These are phyloP conservation scores for Myxozyma nipponensis DNA, from an alignment of 805 yeast genomes.

Conservation along the genomic window DNA sequence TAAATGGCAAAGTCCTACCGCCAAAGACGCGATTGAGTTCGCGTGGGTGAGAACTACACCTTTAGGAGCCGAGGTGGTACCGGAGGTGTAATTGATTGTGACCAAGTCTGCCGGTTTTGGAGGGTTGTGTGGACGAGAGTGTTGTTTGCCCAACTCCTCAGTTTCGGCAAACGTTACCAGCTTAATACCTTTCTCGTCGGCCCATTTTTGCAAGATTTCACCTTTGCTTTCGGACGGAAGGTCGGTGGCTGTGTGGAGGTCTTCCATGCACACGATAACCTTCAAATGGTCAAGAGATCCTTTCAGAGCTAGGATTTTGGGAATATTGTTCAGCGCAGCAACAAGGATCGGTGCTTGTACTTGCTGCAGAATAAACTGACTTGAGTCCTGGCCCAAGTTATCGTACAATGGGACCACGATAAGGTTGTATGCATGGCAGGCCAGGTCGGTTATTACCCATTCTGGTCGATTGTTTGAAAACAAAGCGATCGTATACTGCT, in stretches of 20 bases:
- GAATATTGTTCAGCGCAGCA: slow-evolving; percentile 50
- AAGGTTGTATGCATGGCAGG: slow-evolving; percentile 56
- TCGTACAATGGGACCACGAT: slow-evolving; percentile 56
- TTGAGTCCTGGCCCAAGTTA: slow-evolving; percentile 51
- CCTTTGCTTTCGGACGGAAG: slow-evolving; percentile 32
- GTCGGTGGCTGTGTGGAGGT: slow-evolving; percentile 38
- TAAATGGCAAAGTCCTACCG: slow-evolving; percentile 33
- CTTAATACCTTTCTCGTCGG: slow-evolving; percentile 35
- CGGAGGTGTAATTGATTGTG: slow-evolving; percentile 69
- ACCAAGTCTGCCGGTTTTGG: slow-evolving; percentile 53
- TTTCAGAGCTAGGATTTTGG: slow-evolving; percentile 46
- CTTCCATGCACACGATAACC: slow-evolving; percentile 56
- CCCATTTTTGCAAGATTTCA: slow-evolving; percentile 33
- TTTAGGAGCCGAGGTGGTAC: slow-evolving; percentile 72
- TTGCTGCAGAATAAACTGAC: slow-evolving; percentile 57
- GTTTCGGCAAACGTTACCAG: slow-evolving; percentile 36
- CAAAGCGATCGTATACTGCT: slow-evolving; percentile 51
- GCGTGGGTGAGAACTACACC: slow-evolving; percentile 60
- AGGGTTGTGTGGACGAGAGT: slow-evolving; percentile 46
- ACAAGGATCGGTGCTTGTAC: slow-evolving; percentile 62
- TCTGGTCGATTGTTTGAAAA: slow-evolving; percentile 59
- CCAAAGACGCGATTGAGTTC: slow-evolving; percentile 48
- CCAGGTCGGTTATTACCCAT: slow-evolving; percentile 69
- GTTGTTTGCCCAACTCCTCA: slow-evolving; percentile 42
- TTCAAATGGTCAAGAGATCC: slow-evolving; percentile 44